Evolutionary conservation across 2,329 filamentous ascomycete species (phyloP), one percentile per base, ranked within the genome.

Genomic region (Penicillium sp.): DNA sequence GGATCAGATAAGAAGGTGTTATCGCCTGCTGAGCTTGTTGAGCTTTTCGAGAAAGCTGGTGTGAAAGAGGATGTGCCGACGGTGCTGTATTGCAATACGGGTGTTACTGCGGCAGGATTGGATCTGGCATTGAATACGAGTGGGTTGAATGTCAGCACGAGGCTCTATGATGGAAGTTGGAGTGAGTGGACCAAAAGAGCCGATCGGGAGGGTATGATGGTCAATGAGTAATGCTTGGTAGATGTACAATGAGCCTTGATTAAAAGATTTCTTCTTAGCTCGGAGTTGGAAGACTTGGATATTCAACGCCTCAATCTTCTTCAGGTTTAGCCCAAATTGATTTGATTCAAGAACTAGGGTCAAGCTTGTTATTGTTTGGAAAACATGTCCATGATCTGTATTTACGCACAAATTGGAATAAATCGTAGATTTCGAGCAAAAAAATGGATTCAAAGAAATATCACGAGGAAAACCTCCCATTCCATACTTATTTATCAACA

Each of bases 131-230:
- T 73, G 53, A 30, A 57, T 16, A 49, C 60, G 40, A 61, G 64
- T 14, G 70, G 70, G 0, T 68, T 61, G 2, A 10, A n/a, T 7
- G 28, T 67, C 25, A 40, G 26, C 11, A 68, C 64, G 54, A 61
- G 70, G 58, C 33, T 74, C 11, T 74, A 74, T 57, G 72, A 74
- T 68, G 72, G 71, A 19, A 74, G 72, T 42, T 74, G 72, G 72
- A 68, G 65, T 59, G 72, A 74, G 52, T 74, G 71, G 72, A 65
- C 59, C 13, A 54, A 64, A 4, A 62, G 66, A 51, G 70, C 62
- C 8, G 63, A 62, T 10, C 14, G 10, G 26, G 42, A 61, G 10
- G 59, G 58, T 28, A 45, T 65, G 52, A 57, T 68, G 22, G 56
- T 64, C 16, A 60, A 11, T 30, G 37, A 55, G 5, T 59, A 33